Base-by-base conservation (phyloP, 2,329 filamentous ascomycete species). In the Colletotrichum sp. region DNA sequence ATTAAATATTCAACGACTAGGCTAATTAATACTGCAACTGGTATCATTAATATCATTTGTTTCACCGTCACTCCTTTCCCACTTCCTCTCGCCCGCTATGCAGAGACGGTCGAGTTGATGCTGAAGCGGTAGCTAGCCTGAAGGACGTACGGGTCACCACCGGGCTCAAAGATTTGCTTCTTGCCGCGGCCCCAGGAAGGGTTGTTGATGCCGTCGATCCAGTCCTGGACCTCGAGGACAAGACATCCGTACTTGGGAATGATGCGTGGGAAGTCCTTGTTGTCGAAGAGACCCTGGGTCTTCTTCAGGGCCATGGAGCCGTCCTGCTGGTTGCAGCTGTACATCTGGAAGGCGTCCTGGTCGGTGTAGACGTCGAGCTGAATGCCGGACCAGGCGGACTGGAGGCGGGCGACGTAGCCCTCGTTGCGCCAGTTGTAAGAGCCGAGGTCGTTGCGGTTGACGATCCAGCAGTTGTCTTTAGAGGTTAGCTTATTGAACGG, bases 201-300 rank as follows among this genome's bases (percentile, higher is more conserved):
- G 79, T 97, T 91, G 86, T 98, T 98, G 86, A 98, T 97, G 30
- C 90, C 96, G 82, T 98, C 96, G 81, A 98, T 98, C 91, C 92
- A 98, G 83, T 97, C 96, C 88, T 98, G 92, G 14, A 97, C 95
- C 86, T 98, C 96, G 84, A 98, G 90, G 64, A 98, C 96, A 30
- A 98, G 81, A 84, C 96, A 98, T 36, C 95, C 96, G 81, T 96
- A 95, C 87, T 96, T 83, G 71, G 91, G 89, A 30, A 95, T 93
- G 9, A 90, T 90, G 48, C 92, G 88, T 5, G 91, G 90, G 79
- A 92, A 90, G 36, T 86, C 84, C 3, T 84, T 77, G 75, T 90
- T 84, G 76, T 90, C 87, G 76, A 87, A 84, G 5, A 94, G 85
- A 18, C 94, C 94, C 83, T 96, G 94, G 0, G 91, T 93, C 76